Evolutionary conservation across 1,284 basidiomycete genomes (phyloP), one percentile per base, ranked within the genome.

Genomic region (Porphyrellus sp.): DNA sequence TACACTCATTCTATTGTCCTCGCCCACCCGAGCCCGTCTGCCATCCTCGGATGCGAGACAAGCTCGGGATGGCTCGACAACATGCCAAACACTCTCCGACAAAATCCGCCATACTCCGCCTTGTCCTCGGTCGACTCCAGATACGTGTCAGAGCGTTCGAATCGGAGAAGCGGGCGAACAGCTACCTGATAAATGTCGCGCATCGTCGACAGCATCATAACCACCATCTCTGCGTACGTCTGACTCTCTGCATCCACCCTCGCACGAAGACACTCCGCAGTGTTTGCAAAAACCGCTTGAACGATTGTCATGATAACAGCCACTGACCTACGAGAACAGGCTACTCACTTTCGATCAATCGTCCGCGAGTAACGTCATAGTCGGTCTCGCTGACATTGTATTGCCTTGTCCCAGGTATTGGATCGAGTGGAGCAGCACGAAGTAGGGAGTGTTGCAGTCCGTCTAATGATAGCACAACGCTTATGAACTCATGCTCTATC

Each of bases 401-500:
- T 25, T 46, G 59, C 30, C 42, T 56, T 18, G 58, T 59, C 28
- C 57, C 62, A 0, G 58, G 55, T 13, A 54, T 18, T 31, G 53
- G 56, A 3, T 56, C 47, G 8, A 67, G 57, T 7, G 69, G 64
- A 16, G 74, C 54, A 20, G 58, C 70, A 13, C 57, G 69, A 35
- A 87, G 66, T 15, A 85, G 69, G 1, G 77, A 76, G 61, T 86
- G 81, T 12, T 70, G 76, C 35, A 78, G 63, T 20, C 75, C 72
- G 56, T 82, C 82, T 24, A 82, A 69, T 2, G 78, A 76, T 21
- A 85, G 69, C 16, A 86, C 60, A 25, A 75, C 57, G 2, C 78
- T 71, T 8, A 79, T 64, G 57, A 82, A 89, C 51, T 83, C 77
- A 57, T 82, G 79, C 62, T 91, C 86, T 25, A 83, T 69, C 0